These are phyloP conservation scores for Colletotrichum sp. DNA, from an alignment of 2,329 filamentous ascomycete genomes.

Conservation along the genomic window DNA sequence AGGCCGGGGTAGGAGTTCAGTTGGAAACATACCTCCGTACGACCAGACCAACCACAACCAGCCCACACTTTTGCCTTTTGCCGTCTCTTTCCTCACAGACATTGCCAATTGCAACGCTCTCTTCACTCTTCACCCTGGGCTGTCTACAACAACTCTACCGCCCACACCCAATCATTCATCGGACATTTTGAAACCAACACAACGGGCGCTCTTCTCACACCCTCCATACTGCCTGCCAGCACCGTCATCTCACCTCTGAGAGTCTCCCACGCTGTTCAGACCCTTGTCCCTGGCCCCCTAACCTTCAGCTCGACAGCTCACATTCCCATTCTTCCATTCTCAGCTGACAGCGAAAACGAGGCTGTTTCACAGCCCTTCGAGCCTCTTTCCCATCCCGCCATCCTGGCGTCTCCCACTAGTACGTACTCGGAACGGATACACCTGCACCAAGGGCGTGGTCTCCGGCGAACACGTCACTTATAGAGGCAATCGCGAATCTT, in stretches of 20 bases:
- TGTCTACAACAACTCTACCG: background rate
- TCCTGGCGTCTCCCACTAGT: background rate
- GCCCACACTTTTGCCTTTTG: conserved; percentile 3
- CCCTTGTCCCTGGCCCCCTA: background rate
- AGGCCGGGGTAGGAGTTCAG: conserved; percentile 6
- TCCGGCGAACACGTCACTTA: background rate
- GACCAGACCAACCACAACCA: background rate
- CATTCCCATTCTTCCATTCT: background rate
- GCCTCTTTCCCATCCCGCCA: background rate
- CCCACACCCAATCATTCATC: background rate
- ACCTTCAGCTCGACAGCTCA: background rate
- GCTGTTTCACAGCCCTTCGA: conserved; percentile 6
- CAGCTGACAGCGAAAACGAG: conserved; percentile 16
- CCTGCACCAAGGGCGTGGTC: background rate
- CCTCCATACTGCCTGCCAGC: background rate
- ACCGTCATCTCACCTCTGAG: conserved; percentile 4
- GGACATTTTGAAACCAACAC: background rate
- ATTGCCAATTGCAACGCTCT: background rate
- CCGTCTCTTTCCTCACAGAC: background rate
- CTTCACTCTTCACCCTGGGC: background rate
- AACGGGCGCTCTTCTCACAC: background rate
- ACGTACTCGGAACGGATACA: background rate
- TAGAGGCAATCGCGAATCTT: background rate
- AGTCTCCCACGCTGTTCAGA: background rate
- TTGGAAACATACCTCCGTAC: background rate